Base-by-base conservation (phyloP, 2,329 filamentous ascomycete genomes). In the Monosporascus sp. region DNA sequence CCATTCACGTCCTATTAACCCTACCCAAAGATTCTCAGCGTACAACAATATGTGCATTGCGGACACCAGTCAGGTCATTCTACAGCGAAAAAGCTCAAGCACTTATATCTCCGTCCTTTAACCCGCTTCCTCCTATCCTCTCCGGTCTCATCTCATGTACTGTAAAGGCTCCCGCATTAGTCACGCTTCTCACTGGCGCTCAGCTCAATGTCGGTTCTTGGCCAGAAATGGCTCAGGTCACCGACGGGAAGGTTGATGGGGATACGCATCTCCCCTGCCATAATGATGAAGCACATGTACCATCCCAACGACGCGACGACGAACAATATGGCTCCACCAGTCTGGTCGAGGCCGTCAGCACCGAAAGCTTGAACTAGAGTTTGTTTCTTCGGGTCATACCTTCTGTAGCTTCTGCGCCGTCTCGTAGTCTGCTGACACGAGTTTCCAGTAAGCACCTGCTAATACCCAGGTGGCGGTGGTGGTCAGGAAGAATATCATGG, bases 201-300 rank as follows among this genome's bases (percentile, higher is more conserved):
- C 22, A 46, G 24, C n/a, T 63, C 58, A 3, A 64, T 55, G 51
- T 71, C 67, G 0, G 67, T 65, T 26, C 58, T 62, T 0, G 68
- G 69, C 76, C 76, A 78, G 47, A 74, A 72, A 52, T 71, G 72
- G 51, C 71, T 76, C 19, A 79, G 64, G 58, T 78, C 76, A 2
- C 75, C 74, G 2, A 78, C 72, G 0, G 76, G 76, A 7, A 77
- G 64, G 43, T 66, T 72, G 26, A 78, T 55, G 0, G 70, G 70
- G 53, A 77, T 70, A 3, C 74, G 66, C 73, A 78, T 77, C 64
- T 79, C 76, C 1, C 70, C 72, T 1, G 71, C 70, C 72, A 78
- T 77, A 52, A 78, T 78, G 3, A 76, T 75, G 46, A 78, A 71
- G 14, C 73, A 72, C 62, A 78, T 74, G 52, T 78, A 78, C 72